phyloP scores from a whole-genome alignment of 148 eudicot genomes.

The Euryodendron excelsum region DNA sequence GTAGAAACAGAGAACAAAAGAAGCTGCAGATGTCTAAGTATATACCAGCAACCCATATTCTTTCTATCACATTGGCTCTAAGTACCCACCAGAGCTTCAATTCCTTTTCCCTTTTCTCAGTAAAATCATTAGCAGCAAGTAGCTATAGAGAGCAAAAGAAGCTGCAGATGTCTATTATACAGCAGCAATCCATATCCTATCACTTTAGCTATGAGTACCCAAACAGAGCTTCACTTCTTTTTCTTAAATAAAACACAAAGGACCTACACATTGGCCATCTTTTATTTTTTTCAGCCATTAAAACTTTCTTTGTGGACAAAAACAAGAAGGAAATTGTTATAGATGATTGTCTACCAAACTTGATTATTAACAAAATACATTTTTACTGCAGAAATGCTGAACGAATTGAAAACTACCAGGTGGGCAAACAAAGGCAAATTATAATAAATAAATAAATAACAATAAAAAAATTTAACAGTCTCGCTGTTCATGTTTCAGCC shows the following conservation, averaged over 20 bases:
- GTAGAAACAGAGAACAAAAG: background rate
- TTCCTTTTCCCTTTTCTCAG: too few relatives aligned
- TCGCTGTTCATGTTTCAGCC: too few relatives aligned
- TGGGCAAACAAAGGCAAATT: too few relatives aligned
- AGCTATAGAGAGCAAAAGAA: background rate
- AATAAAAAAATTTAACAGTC: too few relatives aligned
- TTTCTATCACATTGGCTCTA: background rate
- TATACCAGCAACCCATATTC: background rate
- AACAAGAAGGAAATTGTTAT: background rate
- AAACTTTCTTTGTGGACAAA: background rate
- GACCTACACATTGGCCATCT: background rate
- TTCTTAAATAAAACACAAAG: background rate
- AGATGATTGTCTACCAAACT: too few relatives aligned
- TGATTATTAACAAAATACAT: too few relatives aligned
- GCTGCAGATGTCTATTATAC: slow-evolving; percentile 6
- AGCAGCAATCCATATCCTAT: background rate
- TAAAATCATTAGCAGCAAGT: too few relatives aligned
- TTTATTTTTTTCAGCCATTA: background rate
- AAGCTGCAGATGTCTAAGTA: slow-evolving; percentile 7
- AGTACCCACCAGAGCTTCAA: too few relatives aligned
- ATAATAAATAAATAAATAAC: too few relatives aligned
- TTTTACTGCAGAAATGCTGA: too few relatives aligned
- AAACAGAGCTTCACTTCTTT: slow-evolving; percentile 9
- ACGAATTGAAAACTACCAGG: too few relatives aligned
- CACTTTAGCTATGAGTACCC: background rate